Base-by-base conservation (phyloP, 257 asterid species). In the Przewalskia tangutica region DNA sequence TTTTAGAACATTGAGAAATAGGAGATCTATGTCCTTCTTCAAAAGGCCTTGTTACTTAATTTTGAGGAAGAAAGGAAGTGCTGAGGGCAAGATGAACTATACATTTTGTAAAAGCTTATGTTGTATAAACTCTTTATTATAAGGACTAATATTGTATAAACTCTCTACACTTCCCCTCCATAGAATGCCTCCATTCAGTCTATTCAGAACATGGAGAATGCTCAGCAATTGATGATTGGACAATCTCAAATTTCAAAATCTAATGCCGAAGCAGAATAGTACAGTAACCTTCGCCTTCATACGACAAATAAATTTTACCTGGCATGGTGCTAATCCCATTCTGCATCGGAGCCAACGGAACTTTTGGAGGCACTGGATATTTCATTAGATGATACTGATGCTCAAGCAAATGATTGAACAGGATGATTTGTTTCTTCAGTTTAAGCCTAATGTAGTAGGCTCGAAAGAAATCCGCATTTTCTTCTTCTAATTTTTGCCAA, bases 401-500 rank as follows among this genome's bases (percentile, higher is more conserved):
- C 70, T 85, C 89, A 83, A 89, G 92, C 86, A 89, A 79, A 84
- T 86, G 85, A 85, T 89, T 89, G 88, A 89, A 89, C 85, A 86
- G 63, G 50, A 88, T 84, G 64, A 88, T 89, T 83, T 89, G 92
- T 85, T 87, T 87, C 88, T 87, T 89, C 81, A 89, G 79, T 83
- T 89, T 87, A 48, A 89, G 85, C 79, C 90, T 84, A 82, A 89
- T 87, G 84, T 87, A 89, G 83, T 87, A 89, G 11, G 89, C 87
- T 58, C 90, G 88, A 77, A 87, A 89, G 82, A 89, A 89, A 50
- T 82, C 88, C 6, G 88, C 84, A 87, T 89, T 89, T 86, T 89
- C 89, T 84, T 89, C 89, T 84, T 87, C 90, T 80, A 89, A 87
- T 84, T 89, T 89, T 84, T 86, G 90, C 92, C 92, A 89, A 80